A percentile compares a stretch with the other conserved stretches of the same genome.
Evolutionary conservation across 176 grass and related monocot genomes (phyloP).

Genomic region (Ampelocalamus luodianensis): DNA sequence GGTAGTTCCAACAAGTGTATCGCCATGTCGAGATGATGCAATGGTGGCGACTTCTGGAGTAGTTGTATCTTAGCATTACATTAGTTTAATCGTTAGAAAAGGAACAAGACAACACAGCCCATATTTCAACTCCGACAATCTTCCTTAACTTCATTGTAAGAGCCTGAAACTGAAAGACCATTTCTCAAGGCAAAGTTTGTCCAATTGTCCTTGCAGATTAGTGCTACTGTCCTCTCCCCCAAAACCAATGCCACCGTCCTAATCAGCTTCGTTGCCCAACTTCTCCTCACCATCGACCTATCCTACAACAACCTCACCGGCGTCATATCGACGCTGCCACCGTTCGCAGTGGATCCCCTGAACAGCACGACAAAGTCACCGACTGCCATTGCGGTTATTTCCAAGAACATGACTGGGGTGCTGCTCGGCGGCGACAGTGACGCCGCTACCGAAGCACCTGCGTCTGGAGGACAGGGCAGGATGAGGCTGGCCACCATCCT

Average conservation of each 20-base stretch:
- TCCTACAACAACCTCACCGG: slow-evolving; percentile 81
- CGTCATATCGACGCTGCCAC: slow-evolving; percentile 42
- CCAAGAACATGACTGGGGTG: slow-evolving; percentile 47
- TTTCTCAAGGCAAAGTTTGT: neutral
- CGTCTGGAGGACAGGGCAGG: slow-evolving; percentile 26
- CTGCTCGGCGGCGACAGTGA: slow-evolving; percentile 10
- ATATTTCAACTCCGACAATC: neutral
- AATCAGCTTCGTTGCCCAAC: too few relatives aligned
- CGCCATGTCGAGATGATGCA: neutral
- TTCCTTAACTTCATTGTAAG: neutral
- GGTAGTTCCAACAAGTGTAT: neutral
- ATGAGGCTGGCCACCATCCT: slow-evolving; percentile 54
- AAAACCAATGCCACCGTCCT: too few relatives aligned
- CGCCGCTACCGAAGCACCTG: neutral
- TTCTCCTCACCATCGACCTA: slow-evolving; percentile 59
- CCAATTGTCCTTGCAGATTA: neutral
- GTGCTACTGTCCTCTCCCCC: neutral
- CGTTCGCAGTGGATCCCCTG: slow-evolving; percentile 65
- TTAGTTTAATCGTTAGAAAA: neutral
- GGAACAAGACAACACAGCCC: neutral
- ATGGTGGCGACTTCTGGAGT: neutral
- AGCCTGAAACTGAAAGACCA: neutral
- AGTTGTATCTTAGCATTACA: neutral
- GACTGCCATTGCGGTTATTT: slow-evolving; percentile 78
- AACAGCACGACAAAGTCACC: slow-evolving; percentile 54